Conservation (phyloP, 78 protist genomes). For the Dictyostelium discoideum region dicty_2.7 NC_007090.3:2772501-2773000, state of each 20-base stretch:
- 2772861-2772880: not conserved
- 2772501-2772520: not conserved
- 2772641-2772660: not conserved
- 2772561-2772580: too few species aligned
- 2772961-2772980: not conserved
- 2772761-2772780: conserved; percentile 1
- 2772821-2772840: not conserved
- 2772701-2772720: not conserved
- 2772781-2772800: not conserved
- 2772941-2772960: not conserved
- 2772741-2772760: not conserved
- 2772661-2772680: not conserved
- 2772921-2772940: not conserved
- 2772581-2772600: not conserved
- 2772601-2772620: not conserved
- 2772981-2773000: not conserved
- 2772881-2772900: not conserved
- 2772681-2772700: not conserved
- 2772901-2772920: not conserved
- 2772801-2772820: not conserved
- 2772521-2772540: too few species aligned
- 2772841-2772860: not conserved
- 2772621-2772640: not conserved
- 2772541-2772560: too few species aligned
- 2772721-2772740: not conserved